phyloP scores from a whole-genome alignment of 2,329 filamentous ascomycete species.

The Furcasterigmium furcatum region DNA sequence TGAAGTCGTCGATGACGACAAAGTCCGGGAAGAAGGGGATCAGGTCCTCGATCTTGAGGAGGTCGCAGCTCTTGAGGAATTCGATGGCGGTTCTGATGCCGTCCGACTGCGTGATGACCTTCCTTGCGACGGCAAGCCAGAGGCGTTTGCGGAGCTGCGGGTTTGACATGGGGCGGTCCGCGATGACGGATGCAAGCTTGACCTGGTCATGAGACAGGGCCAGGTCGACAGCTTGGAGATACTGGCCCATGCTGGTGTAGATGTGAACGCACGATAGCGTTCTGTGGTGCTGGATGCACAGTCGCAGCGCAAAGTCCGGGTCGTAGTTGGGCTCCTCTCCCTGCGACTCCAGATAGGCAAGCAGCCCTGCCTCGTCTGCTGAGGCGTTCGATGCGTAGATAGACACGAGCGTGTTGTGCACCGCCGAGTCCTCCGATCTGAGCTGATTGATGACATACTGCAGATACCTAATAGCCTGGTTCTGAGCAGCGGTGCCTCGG shows the following conservation, averaged over 20 bases:
- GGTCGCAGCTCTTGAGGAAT: constrained; percentile 85
- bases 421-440: constrained; percentile 74
- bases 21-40: constrained; percentile 99
- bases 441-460: constrained; percentile 90
- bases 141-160: constrained; percentile 83
- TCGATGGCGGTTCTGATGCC: constrained; percentile 93
- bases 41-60: constrained; percentile 91
- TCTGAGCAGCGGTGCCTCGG: constrained; percentile 65
- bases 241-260: constrained; percentile 95
- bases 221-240: constrained; percentile 87
- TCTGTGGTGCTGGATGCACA: constrained; percentile 92
- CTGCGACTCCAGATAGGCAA: constrained; percentile 88
- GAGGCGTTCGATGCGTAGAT: constrained; percentile 88
- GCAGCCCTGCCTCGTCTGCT: constrained; percentile 77
- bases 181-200: constrained; percentile 84
- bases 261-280: constrained; percentile 96
- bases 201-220: constrained; percentile 87
- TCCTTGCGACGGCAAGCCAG: constrained; percentile 92
- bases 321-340: constrained; percentile 86
- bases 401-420: constrained; percentile 95
- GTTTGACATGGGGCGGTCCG: constrained; percentile 78
- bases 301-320: constrained; percentile 89
- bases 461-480: constrained; percentile 91
- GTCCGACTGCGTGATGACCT: constrained; percentile 81
- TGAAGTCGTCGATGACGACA: constrained; percentile 98